Conservation (phyloP, 1,284 basidiomycete species). For the Cutaneotrichosporon sp. region DNA sequence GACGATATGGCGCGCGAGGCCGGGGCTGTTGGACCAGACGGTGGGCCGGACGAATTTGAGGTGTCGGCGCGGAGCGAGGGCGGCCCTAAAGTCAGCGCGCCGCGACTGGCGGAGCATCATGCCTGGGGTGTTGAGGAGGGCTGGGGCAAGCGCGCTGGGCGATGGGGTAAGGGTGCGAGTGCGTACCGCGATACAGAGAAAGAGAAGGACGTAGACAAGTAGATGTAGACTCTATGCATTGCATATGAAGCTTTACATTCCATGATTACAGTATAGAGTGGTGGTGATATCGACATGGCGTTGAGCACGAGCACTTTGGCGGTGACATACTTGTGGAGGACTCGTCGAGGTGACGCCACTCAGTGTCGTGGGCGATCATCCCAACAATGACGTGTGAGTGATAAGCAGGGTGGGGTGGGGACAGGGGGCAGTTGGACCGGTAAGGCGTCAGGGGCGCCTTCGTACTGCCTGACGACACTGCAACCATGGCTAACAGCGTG, state of each 20-base stretch:
- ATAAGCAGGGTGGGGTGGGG: background rate
- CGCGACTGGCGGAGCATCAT: conserved; percentile 39
- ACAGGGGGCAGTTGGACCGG: too few species aligned
- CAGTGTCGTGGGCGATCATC: too few species aligned
- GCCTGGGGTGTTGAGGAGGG: conserved; percentile 48
- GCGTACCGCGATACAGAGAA: too few species aligned
- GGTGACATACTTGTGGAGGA: too few species aligned
- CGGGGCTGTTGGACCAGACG: conserved; percentile 24
- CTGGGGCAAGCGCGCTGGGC: conserved; percentile 51
- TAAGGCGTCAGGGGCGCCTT: background rate
- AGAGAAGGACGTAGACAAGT: background rate
- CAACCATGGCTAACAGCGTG: background rate
- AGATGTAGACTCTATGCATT: background rate
- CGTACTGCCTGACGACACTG: background rate
- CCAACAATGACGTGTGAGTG: background rate
- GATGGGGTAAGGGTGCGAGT: conserved; percentile 50
- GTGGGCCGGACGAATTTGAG: conserved; percentile 12
- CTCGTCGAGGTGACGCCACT: too few species aligned
- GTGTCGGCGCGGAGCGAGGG: background rate
- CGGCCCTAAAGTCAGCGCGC: conserved; percentile 23
- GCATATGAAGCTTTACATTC: too few species aligned
- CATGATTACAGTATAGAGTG: too few species aligned
- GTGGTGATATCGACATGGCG: too few species aligned
- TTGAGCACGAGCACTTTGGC: background rate
- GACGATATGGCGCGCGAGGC: conserved; percentile 28